Conservation (phyloP, 768 basidiomycete species). For the Leucogyrophana mollusca region DNA sequence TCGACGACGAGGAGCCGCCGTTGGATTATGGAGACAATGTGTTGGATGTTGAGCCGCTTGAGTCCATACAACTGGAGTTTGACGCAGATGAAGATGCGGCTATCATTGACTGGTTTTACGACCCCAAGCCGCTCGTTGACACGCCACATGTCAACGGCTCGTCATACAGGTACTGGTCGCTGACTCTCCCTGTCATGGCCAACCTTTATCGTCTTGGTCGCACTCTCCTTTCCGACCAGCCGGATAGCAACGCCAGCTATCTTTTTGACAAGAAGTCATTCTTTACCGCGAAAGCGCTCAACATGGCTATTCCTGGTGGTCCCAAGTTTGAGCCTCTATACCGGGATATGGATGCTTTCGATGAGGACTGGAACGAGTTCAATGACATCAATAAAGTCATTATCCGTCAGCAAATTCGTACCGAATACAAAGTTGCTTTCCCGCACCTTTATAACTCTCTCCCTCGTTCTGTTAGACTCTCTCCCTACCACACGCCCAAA, state of each 20-base stretch:
- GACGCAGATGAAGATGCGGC: constrained; percentile 90
- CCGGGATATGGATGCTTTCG: constrained; percentile 95
- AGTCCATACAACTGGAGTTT: constrained; percentile 95
- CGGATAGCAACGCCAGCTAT: constrained; percentile 88
- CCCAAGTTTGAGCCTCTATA: constrained; percentile 98
- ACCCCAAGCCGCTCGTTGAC: constrained; percentile 91
- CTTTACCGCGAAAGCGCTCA: constrained; percentile 97
- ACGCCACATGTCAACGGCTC: constrained; percentile 89
- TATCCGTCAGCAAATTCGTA: constrained; percentile 97
- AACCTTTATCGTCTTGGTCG: constrained; percentile 95
- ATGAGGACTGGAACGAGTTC: constrained; percentile 99
- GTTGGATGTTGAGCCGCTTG: constrained; percentile 94
- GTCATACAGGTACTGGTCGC: constrained; percentile 90
- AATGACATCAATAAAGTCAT: constrained; percentile 99
- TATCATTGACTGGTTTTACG: constrained; percentile 98
- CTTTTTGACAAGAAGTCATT: constrained; percentile 97
- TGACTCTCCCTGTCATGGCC: constrained; percentile 93
- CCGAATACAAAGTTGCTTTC: constrained; percentile 99
- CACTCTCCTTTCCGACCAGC: constrained; percentile 89
- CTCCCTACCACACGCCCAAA: constrained; percentile 90
- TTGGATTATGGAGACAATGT: constrained; percentile 99
- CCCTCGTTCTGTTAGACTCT: constrained; percentile 90
- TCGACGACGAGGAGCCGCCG: constrained; percentile 98
- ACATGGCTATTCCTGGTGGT: constrained; percentile 96
- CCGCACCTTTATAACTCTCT: constrained; percentile 98